Evolutionary conservation across 192 early-diverging fungal genomes (phyloP), one percentile per base, ranked within the genome.

Genomic region (Backusella circina): DNA sequence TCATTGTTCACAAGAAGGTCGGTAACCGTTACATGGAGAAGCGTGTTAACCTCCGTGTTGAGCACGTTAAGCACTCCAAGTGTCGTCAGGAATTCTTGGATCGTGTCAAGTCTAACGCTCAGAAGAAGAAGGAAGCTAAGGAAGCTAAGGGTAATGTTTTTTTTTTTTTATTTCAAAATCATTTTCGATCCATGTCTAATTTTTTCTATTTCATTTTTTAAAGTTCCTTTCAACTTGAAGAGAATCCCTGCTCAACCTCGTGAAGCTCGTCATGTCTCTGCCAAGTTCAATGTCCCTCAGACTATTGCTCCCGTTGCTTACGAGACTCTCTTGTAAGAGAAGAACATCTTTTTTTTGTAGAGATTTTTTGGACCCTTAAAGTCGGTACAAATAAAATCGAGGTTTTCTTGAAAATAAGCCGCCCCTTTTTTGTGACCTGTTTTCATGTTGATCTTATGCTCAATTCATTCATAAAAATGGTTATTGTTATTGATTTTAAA

Each of bases 31-130:
- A 90, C 93, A 86, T 99, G 75, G 97, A 97, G 89, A 99, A 99
- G 95, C 90, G 96, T 71, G 90, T 99, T 87, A 98, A 98, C 89
- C 83, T 99, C 86, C 94, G 97, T 81, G 85, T 99, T 84, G 98
- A 99, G 90, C 98, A 99, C 91, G 89, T 99, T 85, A 96, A 92
- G 90, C 97, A 99, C 94, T 99, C 98, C 87, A 97, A 97, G 90
- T 98, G 97, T 90, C 94, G 98, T 84, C 88, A 93, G 77, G 96
- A 97, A 77, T 99, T 99, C 91, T 88, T 98, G 87, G 89, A 92
- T 39, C 94, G 98, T 83, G 97, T 98, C 83, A 97, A 97, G 92
- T 90, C 93, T 79, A 99, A 98, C 89, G 93, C 93, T 37, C 89
- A 86, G 67, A 86, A 86, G 80, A 91, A 92, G 89, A 87, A 90